Percentiles rank a stretch among this genome's conserved stretches.
These are phyloP conservation scores for Claviceps maximensis DNA, from an alignment of 2,329 filamentous ascomycete species.

Conservation along the genomic window DNA sequence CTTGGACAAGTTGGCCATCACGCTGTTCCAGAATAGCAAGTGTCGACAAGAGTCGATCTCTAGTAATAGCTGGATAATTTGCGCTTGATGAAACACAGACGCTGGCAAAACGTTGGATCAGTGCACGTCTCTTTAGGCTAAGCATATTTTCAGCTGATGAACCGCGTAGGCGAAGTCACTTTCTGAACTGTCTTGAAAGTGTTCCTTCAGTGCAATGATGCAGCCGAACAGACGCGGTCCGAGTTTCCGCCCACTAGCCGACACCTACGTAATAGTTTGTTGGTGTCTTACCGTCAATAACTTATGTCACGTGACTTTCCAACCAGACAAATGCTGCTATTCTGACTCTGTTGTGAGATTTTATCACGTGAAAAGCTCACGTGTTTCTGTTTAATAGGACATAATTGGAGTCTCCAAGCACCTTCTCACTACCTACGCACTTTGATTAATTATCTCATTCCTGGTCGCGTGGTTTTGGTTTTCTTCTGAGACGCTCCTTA, in stretches of 20 bases:
- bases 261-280: neutral
- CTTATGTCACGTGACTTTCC: neutral
- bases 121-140: slow-evolving; percentile 15
- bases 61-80: neutral
- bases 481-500: slow-evolving; percentile 22
- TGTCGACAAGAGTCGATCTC: slow-evolving; percentile 48
- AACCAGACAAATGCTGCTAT: too few relatives aligned
- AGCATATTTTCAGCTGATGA: slow-evolving; percentile 15
- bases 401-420: neutral
- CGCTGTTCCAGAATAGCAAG: slow-evolving; percentile 87
- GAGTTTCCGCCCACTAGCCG: neutral
- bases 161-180: neutral
- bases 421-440: neutral
- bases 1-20: slow-evolving; percentile 71
- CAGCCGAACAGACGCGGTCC: slow-evolving; percentile 16
- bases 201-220: neutral
- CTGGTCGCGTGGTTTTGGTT: slow-evolving; percentile 26
- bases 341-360: neutral
- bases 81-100: neutral
- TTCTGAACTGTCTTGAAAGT: neutral
- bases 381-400: neutral
- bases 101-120: slow-evolving; percentile 2
- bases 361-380: slow-evolving; percentile 2
- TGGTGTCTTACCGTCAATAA: neutral
- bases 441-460: neutral